Base-by-base conservation (phyloP, 129 eudicot species). In the Chrysanthemum lavandulifolium region DNA sequence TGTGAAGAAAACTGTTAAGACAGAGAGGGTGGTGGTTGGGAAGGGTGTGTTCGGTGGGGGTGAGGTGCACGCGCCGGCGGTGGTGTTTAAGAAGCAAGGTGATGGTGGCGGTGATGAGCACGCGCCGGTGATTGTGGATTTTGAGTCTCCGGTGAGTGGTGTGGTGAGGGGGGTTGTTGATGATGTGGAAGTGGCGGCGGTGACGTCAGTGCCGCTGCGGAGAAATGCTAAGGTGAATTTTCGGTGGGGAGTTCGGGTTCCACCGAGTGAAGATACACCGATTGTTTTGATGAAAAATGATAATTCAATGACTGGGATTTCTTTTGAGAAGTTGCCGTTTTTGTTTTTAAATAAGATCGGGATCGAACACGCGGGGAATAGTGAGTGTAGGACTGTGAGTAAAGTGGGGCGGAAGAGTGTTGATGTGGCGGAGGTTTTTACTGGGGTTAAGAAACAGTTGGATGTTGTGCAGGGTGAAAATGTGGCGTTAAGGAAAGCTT, bases 161-260 rank as follows among this genome's bases (percentile, higher is more conserved):
- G 27, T 69, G 54, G 49, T 87, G 55, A 80, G 70, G 16, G 72
- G 71, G 29, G 60, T 74, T 1, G 43, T 81, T 0, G 74, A 79
- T 1, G 97, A 87, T 8, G 50, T 77, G 4, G 91, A 83, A 75
- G 36, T 84, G 64, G 74, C 81, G 5, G 96, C 96, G 43, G 82
- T 73, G 71, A 86, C 92, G 31, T 67, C 67, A 2, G 45, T 92
- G 27, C 95, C 96, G 19, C 5, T 92, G 49, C 14, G 86, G 21
- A 83, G 79, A 55, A 71, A 80, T 23, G 96, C 87, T 5, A 73
- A 54, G 53, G 53, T 89, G 88, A 92, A 82, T 68, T 78, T 87
- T 74, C 86, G 95, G 14, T 92, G 98, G 98, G 95, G 98, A 7
- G 57, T 92, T 16, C 74, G 83, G 69, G 73, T 87, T 50, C 94